Percentiles rank a stretch among this genome's conserved stretches.
Evolutionary conservation across 257 asterid genomes (phyloP).

Genomic region (Rubia yunnanensis): DNA sequence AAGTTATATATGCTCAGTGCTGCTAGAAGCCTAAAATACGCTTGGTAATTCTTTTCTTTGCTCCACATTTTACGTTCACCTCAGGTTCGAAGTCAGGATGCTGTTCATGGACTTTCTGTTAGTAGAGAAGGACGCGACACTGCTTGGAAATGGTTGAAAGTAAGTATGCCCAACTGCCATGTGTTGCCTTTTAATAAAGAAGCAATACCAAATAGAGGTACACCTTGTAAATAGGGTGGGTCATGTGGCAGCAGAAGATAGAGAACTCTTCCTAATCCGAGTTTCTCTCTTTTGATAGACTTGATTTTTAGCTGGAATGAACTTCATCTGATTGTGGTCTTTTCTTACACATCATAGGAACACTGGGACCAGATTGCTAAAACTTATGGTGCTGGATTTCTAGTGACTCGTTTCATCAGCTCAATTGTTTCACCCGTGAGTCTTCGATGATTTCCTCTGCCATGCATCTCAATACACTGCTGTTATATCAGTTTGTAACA

Average conservation of each 20-base stretch:
- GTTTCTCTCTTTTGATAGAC: neutral
- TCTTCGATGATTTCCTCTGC: conserved; percentile 1
- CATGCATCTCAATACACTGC: neutral
- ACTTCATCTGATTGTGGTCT: neutral
- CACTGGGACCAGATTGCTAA: conserved; percentile 68
- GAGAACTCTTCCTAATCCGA: too few species aligned
- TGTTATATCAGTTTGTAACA: neutral
- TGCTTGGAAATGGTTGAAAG: conserved; percentile 87
- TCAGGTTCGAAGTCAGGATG: conserved; percentile 95
- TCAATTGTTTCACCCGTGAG: conserved; percentile 74
- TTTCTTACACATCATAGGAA: conserved; percentile 32
- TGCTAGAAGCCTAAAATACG: neutral
- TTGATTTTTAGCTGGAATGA: neutral
- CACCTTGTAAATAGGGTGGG: too few species aligned
- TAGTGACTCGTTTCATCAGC: conserved; percentile 62
- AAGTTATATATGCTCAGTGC: conserved; percentile 3
- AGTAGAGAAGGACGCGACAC: conserved; percentile 68
- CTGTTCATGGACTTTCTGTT: conserved; percentile 59
- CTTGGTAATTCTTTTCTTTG: neutral
- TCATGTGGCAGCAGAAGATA: too few species aligned
- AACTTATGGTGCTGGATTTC: conserved; percentile 83
- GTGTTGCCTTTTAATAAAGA: neutral
- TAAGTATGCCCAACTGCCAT: conserved; percentile 24
- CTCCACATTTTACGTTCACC: conserved; percentile 1
- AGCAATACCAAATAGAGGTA: too few species aligned